These are phyloP conservation scores for Naganishia randhawae DNA, from an alignment of 768 basidiomycete genomes.

Conservation along the genomic window DNA sequence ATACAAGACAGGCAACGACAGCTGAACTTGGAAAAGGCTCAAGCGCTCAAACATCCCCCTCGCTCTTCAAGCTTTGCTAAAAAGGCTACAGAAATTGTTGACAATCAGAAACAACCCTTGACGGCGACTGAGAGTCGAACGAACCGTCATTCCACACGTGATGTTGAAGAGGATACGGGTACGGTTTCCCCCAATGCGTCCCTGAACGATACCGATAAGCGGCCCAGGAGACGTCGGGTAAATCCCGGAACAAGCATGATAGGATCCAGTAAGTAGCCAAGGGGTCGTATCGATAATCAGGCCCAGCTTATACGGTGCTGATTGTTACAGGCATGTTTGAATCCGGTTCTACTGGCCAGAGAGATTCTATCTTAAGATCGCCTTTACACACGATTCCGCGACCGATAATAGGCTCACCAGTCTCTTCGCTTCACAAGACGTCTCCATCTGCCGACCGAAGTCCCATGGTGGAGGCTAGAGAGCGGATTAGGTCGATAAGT, in stretches of 20 bases:
- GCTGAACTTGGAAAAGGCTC: not conserved
- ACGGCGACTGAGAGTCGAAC: not conserved
- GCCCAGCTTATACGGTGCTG: not conserved
- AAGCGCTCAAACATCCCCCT: not conserved
- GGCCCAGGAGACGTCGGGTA: not conserved
- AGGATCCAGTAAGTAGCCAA: not conserved
- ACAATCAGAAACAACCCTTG: not conserved
- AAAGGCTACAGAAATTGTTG: not conserved
- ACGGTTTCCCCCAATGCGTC: not conserved
- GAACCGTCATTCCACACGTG: not conserved
- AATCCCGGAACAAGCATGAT: not conserved
- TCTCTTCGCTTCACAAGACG: not conserved
- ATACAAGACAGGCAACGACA: constrained; percentile 11
- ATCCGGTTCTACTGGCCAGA: not conserved
- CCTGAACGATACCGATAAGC: not conserved
- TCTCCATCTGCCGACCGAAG: not conserved
- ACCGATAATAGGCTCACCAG: not conserved
- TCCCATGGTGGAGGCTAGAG: not conserved
- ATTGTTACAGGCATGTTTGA: not conserved
- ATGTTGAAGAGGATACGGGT: not conserved
- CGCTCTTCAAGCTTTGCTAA: not conserved
- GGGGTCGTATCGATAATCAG: not conserved
- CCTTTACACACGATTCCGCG: not conserved
- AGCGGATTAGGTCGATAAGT: not conserved
- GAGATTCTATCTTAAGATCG: not conserved